Base-by-base conservation (phyloP, 495 filamentous ascomycete genomes). In the Daldinia grandis region DNA sequence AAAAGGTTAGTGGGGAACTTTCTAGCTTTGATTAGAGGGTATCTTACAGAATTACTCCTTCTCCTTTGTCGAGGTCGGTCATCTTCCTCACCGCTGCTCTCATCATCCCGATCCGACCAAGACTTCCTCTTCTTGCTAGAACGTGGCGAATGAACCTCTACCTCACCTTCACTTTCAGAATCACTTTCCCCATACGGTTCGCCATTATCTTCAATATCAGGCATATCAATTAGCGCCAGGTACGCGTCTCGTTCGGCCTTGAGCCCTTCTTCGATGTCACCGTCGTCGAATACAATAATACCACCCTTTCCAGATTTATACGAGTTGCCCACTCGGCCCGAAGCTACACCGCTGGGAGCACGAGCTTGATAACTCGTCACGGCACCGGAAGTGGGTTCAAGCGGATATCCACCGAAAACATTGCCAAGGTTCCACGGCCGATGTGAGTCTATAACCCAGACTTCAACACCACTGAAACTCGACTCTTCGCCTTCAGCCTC, bases 371-470 rank as follows among this genome's bases (percentile, higher is more conserved):
- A 82, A 8, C 74, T 81, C 10, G 67, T 81, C 31, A 80, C 78
- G 35, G 82, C 83, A 24, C 81, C 81, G 40, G 85, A 83, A 25
- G 79, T 81, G 7, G 81, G 77, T 65, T 85, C 81, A 5, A 82
- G 69, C 25, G 88, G 82, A 62, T 86, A 85, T 8, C 91, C 92
- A 6, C 90, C 92, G 81, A 97, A 98, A 7, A 98, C 89, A 81
- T 98, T 99, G 58, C 87, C 88, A 76, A 99, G 76, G 79, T 99
- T 98, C 95, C 95, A 99, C 53, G 95, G 95, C 73, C 95, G 83
- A 77, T 93, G 85, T 44, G 94, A 88, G 82, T 99, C 95, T 66
- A 98, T 86, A 17, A 98, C 85, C 95, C 95, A 99, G 21, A 97
- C 92, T 79, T 98, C 94, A 1, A 98, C 90, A 12, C 92, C 92